Evolutionary conservation across 805 yeast genomes (phyloP).

Genomic region (Ogataea angusta): DNA sequence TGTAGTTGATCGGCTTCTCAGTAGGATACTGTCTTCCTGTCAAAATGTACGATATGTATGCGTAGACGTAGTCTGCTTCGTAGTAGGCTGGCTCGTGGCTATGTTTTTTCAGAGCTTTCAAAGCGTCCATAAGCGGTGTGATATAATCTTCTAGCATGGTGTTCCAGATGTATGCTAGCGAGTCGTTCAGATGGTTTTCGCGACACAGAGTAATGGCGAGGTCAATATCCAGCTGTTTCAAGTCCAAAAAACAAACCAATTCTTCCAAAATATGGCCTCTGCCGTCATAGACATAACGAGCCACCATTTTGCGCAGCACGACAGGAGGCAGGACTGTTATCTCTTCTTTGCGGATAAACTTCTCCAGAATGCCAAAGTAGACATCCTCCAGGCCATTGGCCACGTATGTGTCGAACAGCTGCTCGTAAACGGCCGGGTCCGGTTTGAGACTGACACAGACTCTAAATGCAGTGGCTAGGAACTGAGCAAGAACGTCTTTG

Average conservation of each 20-base stretch:
- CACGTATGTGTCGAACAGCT: constrained; percentile 43
- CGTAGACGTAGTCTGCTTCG: constrained; percentile 38
- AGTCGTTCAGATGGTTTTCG: constrained; percentile 53
- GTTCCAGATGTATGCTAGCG: constrained; percentile 71
- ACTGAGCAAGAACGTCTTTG: constrained; percentile 26
- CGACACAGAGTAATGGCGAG: constrained; percentile 62
- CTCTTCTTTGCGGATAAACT: constrained; percentile 45
- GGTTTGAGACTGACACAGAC: constrained; percentile 39
- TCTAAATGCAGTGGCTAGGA: constrained; percentile 38
- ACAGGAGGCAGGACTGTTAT: constrained; percentile 57
- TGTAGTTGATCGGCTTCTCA: constrained; percentile 43
- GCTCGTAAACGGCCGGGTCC: constrained; percentile 39
- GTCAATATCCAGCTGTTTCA: constrained; percentile 72
- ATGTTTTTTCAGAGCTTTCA: constrained; percentile 32
- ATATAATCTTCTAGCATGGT: constrained; percentile 63
- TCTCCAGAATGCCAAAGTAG: constrained; percentile 53
- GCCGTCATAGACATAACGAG: constrained; percentile 38
- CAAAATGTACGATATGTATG: constrained; percentile 64
- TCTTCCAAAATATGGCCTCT: constrained; percentile 57
- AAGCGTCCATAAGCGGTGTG: constrained; percentile 65
- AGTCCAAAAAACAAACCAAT: constrained; percentile 65
- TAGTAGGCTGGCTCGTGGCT: no score
- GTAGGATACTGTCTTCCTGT: constrained; percentile 84
- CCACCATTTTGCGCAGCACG: constrained; percentile 60
- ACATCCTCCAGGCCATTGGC: constrained; percentile 31